Conservation (phyloP, 1,139 yeast species). For the Pichia sp. region DNA sequence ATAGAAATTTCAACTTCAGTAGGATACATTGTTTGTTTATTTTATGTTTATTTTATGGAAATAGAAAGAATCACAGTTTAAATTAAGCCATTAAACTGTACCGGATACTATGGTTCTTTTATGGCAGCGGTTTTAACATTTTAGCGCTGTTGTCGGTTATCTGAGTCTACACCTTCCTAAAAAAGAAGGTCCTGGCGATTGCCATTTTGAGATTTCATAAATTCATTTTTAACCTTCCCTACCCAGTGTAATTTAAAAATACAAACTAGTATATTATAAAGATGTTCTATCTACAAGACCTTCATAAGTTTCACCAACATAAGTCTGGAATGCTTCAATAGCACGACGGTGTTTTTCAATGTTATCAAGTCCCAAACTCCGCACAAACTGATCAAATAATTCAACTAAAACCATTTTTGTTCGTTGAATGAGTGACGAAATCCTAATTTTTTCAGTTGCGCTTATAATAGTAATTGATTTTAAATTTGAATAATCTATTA, state of each 20-base stretch:
- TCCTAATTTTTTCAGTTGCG: constrained; percentile 30
- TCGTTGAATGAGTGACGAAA: constrained; percentile 27
- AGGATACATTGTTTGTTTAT: constrained; percentile 14
- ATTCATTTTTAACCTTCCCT: background rate
- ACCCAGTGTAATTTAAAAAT: background rate
- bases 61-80: background rate
- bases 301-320: constrained; percentile 30
- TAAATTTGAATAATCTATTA: constrained; percentile 23
- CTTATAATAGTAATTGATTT: constrained; percentile 14
- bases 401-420: constrained; percentile 24
- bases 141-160: background rate
- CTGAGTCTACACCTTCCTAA: background rate
- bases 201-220: background rate
- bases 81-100: background rate
- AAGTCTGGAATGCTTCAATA: constrained; percentile 19
- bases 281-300: constrained; percentile 31
- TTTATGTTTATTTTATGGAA: background rate
- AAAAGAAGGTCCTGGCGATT: constrained; percentile 3
- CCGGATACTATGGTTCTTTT: background rate
- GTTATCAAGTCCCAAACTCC: constrained; percentile 6
- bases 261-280: constrained; percentile 10
- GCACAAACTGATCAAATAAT: constrained; percentile 22
- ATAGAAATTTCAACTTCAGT: constrained; percentile 36
- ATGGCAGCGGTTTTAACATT: background rate
- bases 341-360: constrained; percentile 5